Base-by-base conservation (phyloP, 129 eudicot species). In the Logfia minima region DNA sequence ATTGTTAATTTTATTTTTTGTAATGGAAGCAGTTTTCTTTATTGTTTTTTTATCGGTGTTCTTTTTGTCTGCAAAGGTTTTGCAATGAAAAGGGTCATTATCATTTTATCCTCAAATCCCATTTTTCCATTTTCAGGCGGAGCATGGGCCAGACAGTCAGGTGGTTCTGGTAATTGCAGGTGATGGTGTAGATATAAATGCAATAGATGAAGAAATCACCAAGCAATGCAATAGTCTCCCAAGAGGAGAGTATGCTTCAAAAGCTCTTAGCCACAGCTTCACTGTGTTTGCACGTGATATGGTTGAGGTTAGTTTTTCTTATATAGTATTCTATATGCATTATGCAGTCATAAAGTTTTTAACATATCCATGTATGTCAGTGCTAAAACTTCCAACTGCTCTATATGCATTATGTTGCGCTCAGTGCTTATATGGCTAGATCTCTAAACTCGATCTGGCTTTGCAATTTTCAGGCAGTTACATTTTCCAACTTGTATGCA, bases 131-230 rank as follows among this genome's bases (percentile, higher is more conserved):
- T 77, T 84, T 88, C 85, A 95, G 99, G 99, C 99, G 8, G 99
- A 95, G 90, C 99, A 95, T 84, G 99, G 99, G 51, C 97, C 99
- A 26, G 99, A 95, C 80, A 95, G 99, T 85, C 99, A 95, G 81
- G 99, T 95, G 68, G 99, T 92, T 82, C 85, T 95, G 45, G 99
- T 95, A 64, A 76, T 95, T 78, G 95, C 96, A 68, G 97, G 97
- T 69, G 99, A 95, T n/a, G 92, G 86, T 77, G 92, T 90, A 8
- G 85, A 95, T 81, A 77, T 86, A 34, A 84, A 48, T 67, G 90
- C 85, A 59, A 90, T 95, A 69, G 84, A 86, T 77, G 92, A 85
- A 61, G 94, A 95, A 86, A 86, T 95, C 72, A 68, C 74, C 61
- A 89, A 92, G 75, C 99, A 95, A 52, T 95, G 99, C 69, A 56